These are phyloP conservation scores for Rubia yunnanensis DNA, from an alignment of 257 asterid species.

Conservation along the genomic window DNA sequence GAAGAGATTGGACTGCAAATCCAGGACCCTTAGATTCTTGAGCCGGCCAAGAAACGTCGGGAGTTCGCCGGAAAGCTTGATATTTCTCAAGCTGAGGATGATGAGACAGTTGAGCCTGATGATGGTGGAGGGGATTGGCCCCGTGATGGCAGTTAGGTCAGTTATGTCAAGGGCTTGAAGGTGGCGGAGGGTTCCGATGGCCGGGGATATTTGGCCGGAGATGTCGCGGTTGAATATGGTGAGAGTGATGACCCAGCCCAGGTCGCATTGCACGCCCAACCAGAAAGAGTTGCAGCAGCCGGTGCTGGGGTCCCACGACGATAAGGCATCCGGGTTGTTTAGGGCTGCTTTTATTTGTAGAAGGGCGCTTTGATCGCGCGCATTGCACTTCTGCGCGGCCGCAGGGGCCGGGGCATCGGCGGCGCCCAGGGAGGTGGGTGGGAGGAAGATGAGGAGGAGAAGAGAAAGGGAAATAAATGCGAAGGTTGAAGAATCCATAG, in stretches of 20 bases:
- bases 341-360: constrained; percentile 39
- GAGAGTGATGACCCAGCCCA: constrained; percentile 30
- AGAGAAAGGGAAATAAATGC: constrained; percentile 1
- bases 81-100: not conserved
- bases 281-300: constrained; percentile 46
- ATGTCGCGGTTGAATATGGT: constrained; percentile 27
- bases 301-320: constrained; percentile 44
- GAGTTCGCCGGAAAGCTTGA: not conserved
- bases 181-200: constrained; percentile 18
- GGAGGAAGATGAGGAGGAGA: constrained; percentile 9
- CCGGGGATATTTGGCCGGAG: constrained; percentile 40
- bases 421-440: constrained; percentile 8
- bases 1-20: constrained; percentile 30
- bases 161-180: not conserved
- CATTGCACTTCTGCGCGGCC: constrained; percentile 24
- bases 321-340: constrained; percentile 33
- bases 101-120: not conserved
- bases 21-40: constrained; percentile 24
- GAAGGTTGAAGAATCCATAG: not conserved
- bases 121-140: not conserved
- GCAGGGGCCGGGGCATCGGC: not conserved
- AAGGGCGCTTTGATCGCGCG: constrained; percentile 46
- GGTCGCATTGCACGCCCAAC: constrained; percentile 43
- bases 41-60: constrained; percentile 32
- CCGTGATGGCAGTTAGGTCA: not conserved